Base-by-base conservation (phyloP, 192 early-diverging fungal species). In the Coemansia sp. region DNA sequence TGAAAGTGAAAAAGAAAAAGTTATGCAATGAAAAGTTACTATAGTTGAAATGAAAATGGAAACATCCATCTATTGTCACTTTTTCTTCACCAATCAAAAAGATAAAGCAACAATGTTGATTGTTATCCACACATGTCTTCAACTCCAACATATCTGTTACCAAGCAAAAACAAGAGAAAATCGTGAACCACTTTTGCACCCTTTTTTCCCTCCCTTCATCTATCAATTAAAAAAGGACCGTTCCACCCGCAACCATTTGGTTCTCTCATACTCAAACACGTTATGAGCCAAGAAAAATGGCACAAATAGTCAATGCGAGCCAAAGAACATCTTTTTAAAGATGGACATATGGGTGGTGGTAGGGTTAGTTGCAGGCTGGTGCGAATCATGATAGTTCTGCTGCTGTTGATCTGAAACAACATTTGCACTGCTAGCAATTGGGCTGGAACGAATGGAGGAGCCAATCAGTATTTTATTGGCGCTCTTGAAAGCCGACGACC, bases 301-400 rank as follows among this genome's bases (percentile, higher is more conserved):
- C 26, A 48, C 21, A 63, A 46, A 77, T 51, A 68, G 65, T 74
- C 71, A 82, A 67, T 77, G 74, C 13, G 72, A 74, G 42, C 80
- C 80, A 77, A 83, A 59, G 57, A 59, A 83, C 65, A 83, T 83
- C 56, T 78, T 83, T 47, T 70, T 75, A 22, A 83, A 83, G 55
- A 83, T 74, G 22, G 69, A 71, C 62, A 72, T 75, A n/a, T 74
- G 72, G 42, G 62, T 64, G 52, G 63, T 36, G 41, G 69, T 18
- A 39, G 55, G 26, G 26, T 54, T 19, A 15, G 16, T 49, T 18
- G 21, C 21, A 4, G 21, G 51, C 51, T 54, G 21, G 9, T 54
- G 51, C 51, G 51, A 19, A 32, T 32, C 32, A 32, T 18, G 52
- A 9, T 16, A 40, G n/a, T 39, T 18, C 2, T 39, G 58, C 41